Conservation (phyloP, 2,329 filamentous ascomycete genomes). For the Fusarium lyarnte region DNA sequence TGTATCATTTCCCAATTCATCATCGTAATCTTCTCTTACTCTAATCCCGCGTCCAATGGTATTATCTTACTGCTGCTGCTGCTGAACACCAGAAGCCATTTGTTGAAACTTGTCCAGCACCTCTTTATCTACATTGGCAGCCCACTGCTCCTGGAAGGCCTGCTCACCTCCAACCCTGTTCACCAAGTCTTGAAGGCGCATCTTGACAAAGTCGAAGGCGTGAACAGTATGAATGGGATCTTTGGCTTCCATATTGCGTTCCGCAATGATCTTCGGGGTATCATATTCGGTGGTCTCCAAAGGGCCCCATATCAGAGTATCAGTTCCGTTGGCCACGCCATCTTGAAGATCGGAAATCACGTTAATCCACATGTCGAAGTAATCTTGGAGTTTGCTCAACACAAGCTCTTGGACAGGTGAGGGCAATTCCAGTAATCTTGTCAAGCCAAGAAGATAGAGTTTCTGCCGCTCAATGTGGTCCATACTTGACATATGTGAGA, state of each 20-base stretch:
- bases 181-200: constrained; percentile 68
- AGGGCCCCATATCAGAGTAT: constrained; percentile 61
- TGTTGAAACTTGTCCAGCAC: constrained; percentile 70
- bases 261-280: constrained; percentile 63
- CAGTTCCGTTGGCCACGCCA: constrained; percentile 61
- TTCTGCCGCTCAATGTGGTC: constrained; percentile 74
- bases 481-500: constrained; percentile 74
- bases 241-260: constrained; percentile 61
- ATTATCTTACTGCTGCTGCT: neutral
- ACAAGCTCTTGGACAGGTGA: constrained; percentile 67
- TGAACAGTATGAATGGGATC: constrained; percentile 77
- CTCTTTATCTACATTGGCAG: constrained; percentile 78
- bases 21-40: neutral
- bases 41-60: neutral
- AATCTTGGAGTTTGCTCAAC: constrained; percentile 72
- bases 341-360: constrained; percentile 74
- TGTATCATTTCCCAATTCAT: constrained; percentile 17
- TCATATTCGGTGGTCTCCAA: constrained; percentile 61
- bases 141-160: constrained; percentile 73
- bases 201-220: constrained; percentile 70
- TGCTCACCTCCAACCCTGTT: constrained; percentile 70
- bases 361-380: constrained; percentile 79
- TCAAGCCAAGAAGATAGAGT: constrained; percentile 76
- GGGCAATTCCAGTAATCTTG: constrained; percentile 73
- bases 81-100: constrained; percentile 41